These are phyloP conservation scores for Cryptosporidium parvum DNA, from an alignment of 169 alveolate genomes.

Conservation along the genomic window DNA sequence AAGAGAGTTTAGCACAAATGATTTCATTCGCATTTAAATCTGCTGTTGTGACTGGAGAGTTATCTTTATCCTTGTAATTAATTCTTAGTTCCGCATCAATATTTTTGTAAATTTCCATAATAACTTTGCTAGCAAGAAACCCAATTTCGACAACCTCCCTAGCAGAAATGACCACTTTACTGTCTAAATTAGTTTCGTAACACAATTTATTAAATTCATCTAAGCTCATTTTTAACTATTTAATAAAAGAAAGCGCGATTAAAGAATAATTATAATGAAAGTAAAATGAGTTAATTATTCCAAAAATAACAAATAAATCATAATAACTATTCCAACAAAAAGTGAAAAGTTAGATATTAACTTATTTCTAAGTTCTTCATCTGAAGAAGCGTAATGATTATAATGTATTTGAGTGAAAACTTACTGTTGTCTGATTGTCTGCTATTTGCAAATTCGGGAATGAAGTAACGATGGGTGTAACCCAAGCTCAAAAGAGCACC, in stretches of 20 bases:
- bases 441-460: constrained; percentile 25
- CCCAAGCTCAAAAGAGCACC: constrained; percentile 51
- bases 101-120: constrained; percentile 53
- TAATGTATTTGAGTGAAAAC: neutral
- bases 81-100: neutral
- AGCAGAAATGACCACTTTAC: constrained; percentile 2
- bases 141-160: constrained; percentile 63
- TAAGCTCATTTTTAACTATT: neutral
- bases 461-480: constrained; percentile 37
- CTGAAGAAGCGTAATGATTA: constrained; percentile 14
- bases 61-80: constrained; percentile 36
- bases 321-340: constrained; percentile 59
- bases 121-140: constrained; percentile 35
- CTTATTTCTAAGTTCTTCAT: constrained; percentile 51
- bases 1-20: constrained; percentile 62
- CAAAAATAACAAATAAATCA: constrained; percentile 62
- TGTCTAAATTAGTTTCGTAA: neutral
- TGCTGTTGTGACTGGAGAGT: constrained; percentile 73
- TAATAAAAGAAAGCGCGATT: constrained; percentile 8
- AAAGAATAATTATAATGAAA: neutral
- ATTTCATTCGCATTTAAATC: constrained; percentile 65
- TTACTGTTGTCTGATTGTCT: constrained; percentile 24
- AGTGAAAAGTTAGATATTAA: constrained; percentile 40
- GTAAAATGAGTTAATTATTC: constrained; percentile 4
- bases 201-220: constrained; percentile 5